Conservation (phyloP, 306 rosid species). For the Crataegus laevigata region DNA sequence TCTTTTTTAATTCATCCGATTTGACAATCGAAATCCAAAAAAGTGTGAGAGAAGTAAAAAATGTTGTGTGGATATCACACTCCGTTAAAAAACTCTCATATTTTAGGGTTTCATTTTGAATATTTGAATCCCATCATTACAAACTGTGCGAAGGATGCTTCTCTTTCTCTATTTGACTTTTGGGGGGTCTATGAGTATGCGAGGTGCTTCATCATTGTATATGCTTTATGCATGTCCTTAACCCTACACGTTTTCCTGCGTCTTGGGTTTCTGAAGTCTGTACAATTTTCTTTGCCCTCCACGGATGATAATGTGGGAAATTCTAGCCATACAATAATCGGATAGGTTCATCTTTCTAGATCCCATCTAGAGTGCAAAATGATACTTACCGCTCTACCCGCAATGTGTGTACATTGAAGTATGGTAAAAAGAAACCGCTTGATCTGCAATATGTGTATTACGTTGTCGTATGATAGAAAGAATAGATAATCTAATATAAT, state of each 20-base stretch:
- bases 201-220: constrained; percentile 25
- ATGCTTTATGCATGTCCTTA: constrained; percentile 11
- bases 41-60: too few relatives aligned
- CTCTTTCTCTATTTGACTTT: constrained; percentile 57
- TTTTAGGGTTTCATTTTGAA: constrained; percentile 24
- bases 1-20: too few relatives aligned
- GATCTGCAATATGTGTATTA: not conserved
- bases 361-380: not conserved
- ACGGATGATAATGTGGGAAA: not conserved
- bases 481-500: not conserved
- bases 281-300: not conserved
- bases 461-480: not conserved
- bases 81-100: fast-evolving
- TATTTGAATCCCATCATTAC: constrained; percentile 34
- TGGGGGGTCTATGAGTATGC: not conserved
- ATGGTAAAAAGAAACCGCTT: not conserved
- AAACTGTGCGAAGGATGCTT: constrained; percentile 35
- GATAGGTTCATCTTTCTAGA: not conserved
- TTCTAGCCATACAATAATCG: not conserved
- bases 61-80: too few relatives aligned
- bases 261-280: not conserved
- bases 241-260: constrained; percentile 13
- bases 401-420: not conserved
- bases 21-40: too few relatives aligned
- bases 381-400: not conserved